phyloP scores from a whole-genome alignment of 169 alveolate genomes.

The Eimeria praecox region DNA sequence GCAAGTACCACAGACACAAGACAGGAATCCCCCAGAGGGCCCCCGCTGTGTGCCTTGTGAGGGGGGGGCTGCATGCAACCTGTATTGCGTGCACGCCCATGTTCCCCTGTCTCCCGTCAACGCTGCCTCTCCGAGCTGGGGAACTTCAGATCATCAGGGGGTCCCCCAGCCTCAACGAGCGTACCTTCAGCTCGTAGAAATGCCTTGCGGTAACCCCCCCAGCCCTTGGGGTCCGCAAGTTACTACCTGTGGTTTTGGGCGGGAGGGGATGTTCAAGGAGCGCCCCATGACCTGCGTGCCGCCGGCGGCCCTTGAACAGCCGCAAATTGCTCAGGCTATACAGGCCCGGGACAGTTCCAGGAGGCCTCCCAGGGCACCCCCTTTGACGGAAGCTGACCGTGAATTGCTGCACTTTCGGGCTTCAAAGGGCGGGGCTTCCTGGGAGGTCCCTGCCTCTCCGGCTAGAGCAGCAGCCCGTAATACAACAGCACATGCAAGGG shows the following conservation, averaged over 20 bases:
- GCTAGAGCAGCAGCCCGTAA: not conserved
- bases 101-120: constrained; percentile 16
- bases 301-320: not conserved
- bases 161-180: constrained; percentile 28
- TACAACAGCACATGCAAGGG: not conserved
- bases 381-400: constrained; percentile 5
- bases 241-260: not conserved
- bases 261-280: not conserved
- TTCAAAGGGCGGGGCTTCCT: constrained; percentile 52
- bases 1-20: not conserved
- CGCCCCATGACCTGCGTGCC: not conserved
- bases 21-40: not conserved
- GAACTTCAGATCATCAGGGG: constrained; percentile 7
- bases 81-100: constrained; percentile 59
- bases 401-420: constrained; percentile 37
- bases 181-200: not conserved
- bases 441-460: constrained; percentile 32
- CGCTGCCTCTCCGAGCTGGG: constrained; percentile 37
- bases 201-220: constrained; percentile 1
- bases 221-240: not conserved
- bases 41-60: not conserved
- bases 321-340: not conserved
- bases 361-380: not conserved
- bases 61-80: not conserved
- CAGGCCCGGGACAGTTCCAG: not conserved